Base-by-base conservation (phyloP, 1,284 basidiomycete species). In the Boletellus deceptivus region DNA sequence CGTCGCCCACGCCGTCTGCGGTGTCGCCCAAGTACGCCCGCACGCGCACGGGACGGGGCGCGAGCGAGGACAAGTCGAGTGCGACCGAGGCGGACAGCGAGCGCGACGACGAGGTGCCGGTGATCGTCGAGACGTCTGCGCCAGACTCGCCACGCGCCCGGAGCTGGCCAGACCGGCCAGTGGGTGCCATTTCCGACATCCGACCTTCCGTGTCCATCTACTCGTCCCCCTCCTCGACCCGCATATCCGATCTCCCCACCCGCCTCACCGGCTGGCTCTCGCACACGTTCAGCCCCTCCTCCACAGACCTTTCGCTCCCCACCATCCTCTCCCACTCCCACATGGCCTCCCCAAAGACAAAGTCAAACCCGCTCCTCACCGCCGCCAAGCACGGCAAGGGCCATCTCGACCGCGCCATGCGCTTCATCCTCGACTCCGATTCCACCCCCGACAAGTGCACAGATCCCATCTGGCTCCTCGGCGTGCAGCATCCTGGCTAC, bases 381-480 rank as follows among this genome's bases (percentile, higher is more conserved):
- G 84, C 81, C 1, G 85, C 86, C 2, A 83, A 83, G 58, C 82
- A 86, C 62, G 83, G 86, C 45, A 86, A 84, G 59, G 84, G 84
- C 24, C 84, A 86, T 53, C 69, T 89, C 49, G 85, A 87, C 73
- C 88, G 86, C 67, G 87, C 86, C 3, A 82, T 93, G 74, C 78
- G 91, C 24, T 90, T 91, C 69, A 72, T 95, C 7, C 76, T 93
- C 53, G 92, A 95, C 71, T 83, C 80, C 58, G 92, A 95, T 68
- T 80, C 86, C 13, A 82, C 78, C 4, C 90, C 90, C 1, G 91
- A 94, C 70, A 85, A 81, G 58, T 91, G 83, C 50, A 64, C 78
- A 0, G 89, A 93, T 25, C 79, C 85, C 0, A 93, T 94, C 39
- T 93, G 90, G 90, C 70, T 94, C 7, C 76, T 94, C 41, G 91